Conservation (phyloP, 495 filamentous ascomycete species). For the Penicillium verhagenii region DNA sequence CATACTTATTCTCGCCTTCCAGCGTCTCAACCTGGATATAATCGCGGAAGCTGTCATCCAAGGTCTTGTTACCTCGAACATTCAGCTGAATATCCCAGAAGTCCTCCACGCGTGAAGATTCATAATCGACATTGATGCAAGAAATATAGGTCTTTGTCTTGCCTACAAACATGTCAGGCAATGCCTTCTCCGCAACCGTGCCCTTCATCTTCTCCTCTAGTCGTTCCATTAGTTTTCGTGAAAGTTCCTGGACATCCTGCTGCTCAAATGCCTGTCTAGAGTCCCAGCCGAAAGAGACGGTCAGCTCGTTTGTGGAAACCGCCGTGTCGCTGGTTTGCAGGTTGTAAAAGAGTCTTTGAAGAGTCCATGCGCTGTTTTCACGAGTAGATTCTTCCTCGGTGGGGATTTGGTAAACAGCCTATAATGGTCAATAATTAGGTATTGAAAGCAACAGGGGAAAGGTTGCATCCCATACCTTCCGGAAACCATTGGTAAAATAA, state of each 20-base stretch:
- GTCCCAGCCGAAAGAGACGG: slow-evolving; percentile 96
- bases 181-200: slow-evolving; percentile 87
- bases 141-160: slow-evolving; percentile 98
- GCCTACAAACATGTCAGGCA: slow-evolving; percentile 88
- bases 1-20: slow-evolving; percentile 98
- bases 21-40: slow-evolving; percentile 96
- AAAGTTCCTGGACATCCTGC: slow-evolving; percentile 97
- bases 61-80: slow-evolving; percentile 85
- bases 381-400: slow-evolving; percentile 78
- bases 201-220: slow-evolving; percentile 98
- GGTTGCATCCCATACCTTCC: slow-evolving; percentile 62
- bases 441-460: not conserved
- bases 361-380: slow-evolving; percentile 85
- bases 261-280: slow-evolving; percentile 97
- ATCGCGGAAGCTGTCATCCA: slow-evolving; percentile 93
- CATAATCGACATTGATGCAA: slow-evolving; percentile 97
- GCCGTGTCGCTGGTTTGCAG: slow-evolving; percentile 79
- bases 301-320: slow-evolving; percentile 89
- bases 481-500: slow-evolving; percentile 96
- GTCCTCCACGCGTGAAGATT: slow-evolving; percentile 90
- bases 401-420: slow-evolving; percentile 96
- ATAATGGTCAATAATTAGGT: not conserved
- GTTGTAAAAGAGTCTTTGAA: slow-evolving; percentile 92
- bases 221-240: slow-evolving; percentile 92
- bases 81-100: slow-evolving; percentile 99